A percentile compares a stretch with the other conserved stretches of the same genome.
Evolutionary conservation across 2,329 filamentous ascomycete species (phyloP).

Genomic region (Botrytis hyacinthi): DNA sequence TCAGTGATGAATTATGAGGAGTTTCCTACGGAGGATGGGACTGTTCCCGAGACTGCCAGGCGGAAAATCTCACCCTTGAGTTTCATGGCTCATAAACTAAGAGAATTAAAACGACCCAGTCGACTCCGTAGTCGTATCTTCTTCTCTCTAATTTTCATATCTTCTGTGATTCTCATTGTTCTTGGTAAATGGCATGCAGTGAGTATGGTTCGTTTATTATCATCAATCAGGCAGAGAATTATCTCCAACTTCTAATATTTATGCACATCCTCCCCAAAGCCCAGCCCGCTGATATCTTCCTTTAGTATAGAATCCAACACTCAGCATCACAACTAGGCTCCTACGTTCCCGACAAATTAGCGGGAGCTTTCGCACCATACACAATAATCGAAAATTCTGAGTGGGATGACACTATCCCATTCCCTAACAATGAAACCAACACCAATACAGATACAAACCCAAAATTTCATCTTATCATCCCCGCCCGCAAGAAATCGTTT

Average conservation of each 20-base stretch:
- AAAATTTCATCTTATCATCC: conserved; percentile 55
- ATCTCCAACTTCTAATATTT: neutral
- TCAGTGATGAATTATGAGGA: conserved; percentile 14
- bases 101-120: conserved; percentile 27
- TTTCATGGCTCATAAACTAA: conserved; percentile 25
- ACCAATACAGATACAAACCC: conserved; percentile 24
- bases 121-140: conserved; percentile 26
- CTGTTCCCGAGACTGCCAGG: neutral
- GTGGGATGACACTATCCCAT: conserved; percentile 24
- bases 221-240: neutral
- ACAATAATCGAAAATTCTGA: conserved; percentile 14
- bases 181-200: conserved; percentile 21
- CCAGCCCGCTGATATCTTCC: neutral
- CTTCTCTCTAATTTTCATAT: conserved; percentile 19
- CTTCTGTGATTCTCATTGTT: conserved; percentile 23
- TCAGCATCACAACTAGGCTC: conserved; percentile 22
- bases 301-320: conserved; percentile 24
- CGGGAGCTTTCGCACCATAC: conserved; percentile 22
- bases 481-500: conserved; percentile 43
- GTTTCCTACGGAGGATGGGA: neutral
- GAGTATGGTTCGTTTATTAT: neutral
- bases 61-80: conserved; percentile 22
- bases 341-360: conserved; percentile 25
- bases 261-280: neutral
- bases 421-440: conserved; percentile 15